A percentile compares a stretch with the other conserved stretches of the same genome.
phyloP scores from a whole-genome alignment of 2,329 filamentous ascomycete genomes.

The Ilyonectria robusta region DNA sequence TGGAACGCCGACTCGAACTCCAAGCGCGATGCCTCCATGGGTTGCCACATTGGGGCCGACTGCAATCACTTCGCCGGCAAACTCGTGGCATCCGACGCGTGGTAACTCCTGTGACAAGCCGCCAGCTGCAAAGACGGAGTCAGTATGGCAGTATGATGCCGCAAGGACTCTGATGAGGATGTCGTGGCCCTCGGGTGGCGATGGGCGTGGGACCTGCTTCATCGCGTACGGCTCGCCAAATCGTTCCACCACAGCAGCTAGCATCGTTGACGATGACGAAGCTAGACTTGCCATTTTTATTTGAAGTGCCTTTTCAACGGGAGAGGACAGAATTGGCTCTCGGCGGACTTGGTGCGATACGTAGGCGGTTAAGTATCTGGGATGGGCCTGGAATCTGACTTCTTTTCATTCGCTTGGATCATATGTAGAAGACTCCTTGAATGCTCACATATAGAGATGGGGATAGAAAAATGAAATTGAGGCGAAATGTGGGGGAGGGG shows the following conservation, averaged over 20 bases:
- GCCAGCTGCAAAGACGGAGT: slow-evolving; percentile 26
- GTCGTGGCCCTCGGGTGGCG: not conserved
- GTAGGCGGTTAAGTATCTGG: too few relatives aligned
- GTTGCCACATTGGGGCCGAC: slow-evolving; percentile 1
- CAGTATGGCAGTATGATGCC: slow-evolving; percentile 26
- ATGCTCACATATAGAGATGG: not conserved
- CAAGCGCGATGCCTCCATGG: not conserved
- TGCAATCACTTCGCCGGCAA: slow-evolving; percentile 17
- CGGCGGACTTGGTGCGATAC: too few relatives aligned
- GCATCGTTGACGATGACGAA: slow-evolving; percentile 2
- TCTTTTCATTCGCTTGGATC: too few relatives aligned
- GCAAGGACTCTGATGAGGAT: slow-evolving; percentile 25
- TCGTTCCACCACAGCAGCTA: slow-evolving; percentile 13
- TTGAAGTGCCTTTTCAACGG: not conserved
- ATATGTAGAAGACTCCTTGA: too few relatives aligned
- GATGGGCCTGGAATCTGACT: too few relatives aligned
- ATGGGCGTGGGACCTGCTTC: slow-evolving; percentile 12
- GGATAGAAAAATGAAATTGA: not conserved
- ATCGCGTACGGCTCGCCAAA: slow-evolving; percentile 16
- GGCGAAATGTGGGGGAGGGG: not conserved
- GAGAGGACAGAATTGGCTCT: too few relatives aligned
- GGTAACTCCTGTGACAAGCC: slow-evolving; percentile 11
- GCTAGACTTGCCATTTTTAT: not conserved
- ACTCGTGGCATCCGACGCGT: slow-evolving; percentile 25
- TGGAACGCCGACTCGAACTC: slow-evolving; percentile 21